Evolutionary conservation across 495 filamentous ascomycete species (phyloP).

Genomic region (Amniculicola lignicola): DNA sequence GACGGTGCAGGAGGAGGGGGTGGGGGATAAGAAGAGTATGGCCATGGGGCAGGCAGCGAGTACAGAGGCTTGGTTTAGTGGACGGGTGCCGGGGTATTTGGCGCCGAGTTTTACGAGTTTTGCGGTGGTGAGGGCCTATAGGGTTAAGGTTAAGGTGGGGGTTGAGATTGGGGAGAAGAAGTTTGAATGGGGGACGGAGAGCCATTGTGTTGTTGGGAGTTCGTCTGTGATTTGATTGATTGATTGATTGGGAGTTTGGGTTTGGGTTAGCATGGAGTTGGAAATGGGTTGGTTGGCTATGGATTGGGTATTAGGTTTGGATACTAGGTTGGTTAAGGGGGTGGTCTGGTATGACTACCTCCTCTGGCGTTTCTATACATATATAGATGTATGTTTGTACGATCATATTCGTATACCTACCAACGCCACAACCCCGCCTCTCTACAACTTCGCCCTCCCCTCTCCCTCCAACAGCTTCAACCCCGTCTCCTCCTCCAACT

Average conservation of each 20-base stretch:
- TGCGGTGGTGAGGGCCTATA: slow-evolving; percentile 21
- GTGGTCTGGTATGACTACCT: too few relatives aligned
- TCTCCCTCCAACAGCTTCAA: slow-evolving; percentile 54
- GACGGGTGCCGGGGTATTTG: slow-evolving; percentile 15
- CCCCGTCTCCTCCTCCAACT: slow-evolving; percentile 61
- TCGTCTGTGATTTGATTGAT: too few relatives aligned
- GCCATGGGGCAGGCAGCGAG: slow-evolving; percentile 10
- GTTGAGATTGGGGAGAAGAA: slow-evolving; percentile 25
- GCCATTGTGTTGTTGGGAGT: too few relatives aligned
- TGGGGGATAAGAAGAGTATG: not conserved
- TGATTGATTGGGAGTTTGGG: too few relatives aligned
- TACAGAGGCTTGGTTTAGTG: slow-evolving; percentile 19
- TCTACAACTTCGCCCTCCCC: slow-evolving; percentile 33
- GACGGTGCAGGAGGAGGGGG: not conserved
- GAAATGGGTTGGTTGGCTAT: too few relatives aligned
- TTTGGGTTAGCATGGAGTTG: too few relatives aligned
- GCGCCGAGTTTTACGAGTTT: slow-evolving; percentile 24
- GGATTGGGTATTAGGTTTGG: too few relatives aligned
- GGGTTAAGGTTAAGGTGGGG: slow-evolving; percentile 22
- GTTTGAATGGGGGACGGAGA: slow-evolving; percentile 20
- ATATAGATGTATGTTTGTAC: too few relatives aligned
- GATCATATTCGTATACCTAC: too few relatives aligned
- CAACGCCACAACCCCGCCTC: too few relatives aligned
- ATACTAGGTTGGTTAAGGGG: too few relatives aligned
- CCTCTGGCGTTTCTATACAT: too few relatives aligned